Evolutionary conservation across 139 green algal genomes (phyloP), one percentile per base, ranked within the genome.

Genomic region (Ettlia oleoabundans): DNA sequence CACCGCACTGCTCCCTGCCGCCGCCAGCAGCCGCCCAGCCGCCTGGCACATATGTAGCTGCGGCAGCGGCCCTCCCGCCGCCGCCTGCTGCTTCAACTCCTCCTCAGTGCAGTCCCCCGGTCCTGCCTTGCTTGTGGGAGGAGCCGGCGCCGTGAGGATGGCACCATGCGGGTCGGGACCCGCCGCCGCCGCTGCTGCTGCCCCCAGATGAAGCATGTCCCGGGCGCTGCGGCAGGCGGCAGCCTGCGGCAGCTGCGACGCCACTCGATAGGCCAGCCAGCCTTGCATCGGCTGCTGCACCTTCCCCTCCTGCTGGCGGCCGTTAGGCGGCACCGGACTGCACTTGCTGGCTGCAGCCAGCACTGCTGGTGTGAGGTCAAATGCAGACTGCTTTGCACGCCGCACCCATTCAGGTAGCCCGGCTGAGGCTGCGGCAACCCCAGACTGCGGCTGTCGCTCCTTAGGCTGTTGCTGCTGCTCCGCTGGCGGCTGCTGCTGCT

Each of bases 1-100:
- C 9, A 22, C 37, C 26, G 21, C 32, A 21, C 53, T 9, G 8
- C 28, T 4, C 9, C 53, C 28, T 10, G 58, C 37, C 37, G 53
- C 71, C 21, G 47, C 35, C 74, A 80, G 53, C 74, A 80, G 74
- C 21, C 53, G 74, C 13, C 35, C 37, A 5, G 74, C 74, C 35
- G 33, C 47, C 26, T 80, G 37, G 5, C 28, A 19, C 26, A 68
- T 15, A 37, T 26, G 26, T 9, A 70, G 8, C 32, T 22, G 19
- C 24, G 41, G 15, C 26, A 26, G 64, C 64, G 33, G 67, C 67
- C 21, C 32, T 18, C 9, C 15, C 38, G 26, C 4, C 0, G n/a
- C n/a, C n/a, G n/a, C n/a, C 22, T 4, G 18, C 68, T 76, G 68
- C 26, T 40, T 38, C 24, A 0, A 5, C 69, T 0, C 26, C 69